Conservation (phyloP, 148 eudicot species). For the Fagopyrum homotropicum region DNA sequence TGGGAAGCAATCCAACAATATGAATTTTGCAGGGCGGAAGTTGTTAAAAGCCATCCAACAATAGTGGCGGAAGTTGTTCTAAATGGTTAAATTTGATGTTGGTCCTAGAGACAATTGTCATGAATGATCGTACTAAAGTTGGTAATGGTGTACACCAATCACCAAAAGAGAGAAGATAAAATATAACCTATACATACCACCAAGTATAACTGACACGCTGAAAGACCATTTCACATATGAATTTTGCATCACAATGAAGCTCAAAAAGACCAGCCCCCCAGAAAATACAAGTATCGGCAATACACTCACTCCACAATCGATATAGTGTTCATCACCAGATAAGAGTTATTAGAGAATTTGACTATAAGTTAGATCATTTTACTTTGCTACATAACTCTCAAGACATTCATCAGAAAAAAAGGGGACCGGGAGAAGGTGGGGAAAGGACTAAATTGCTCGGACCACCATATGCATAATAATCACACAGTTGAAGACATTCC, state of each 20-base stretch:
- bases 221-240: constrained; percentile 5
- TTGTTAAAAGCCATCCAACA: neutral
- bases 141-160: neutral
- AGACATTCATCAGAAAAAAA: neutral
- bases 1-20: too few relatives aligned
- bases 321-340: neutral
- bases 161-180: neutral
- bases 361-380: constrained; percentile 5
- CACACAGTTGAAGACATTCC: neutral
- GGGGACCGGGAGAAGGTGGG: neutral
- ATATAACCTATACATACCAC: neutral
- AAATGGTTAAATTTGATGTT: neutral
- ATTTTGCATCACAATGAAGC: neutral
- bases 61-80: neutral
- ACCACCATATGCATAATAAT: neutral
- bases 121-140: neutral
- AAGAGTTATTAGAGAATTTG: constrained; percentile 9
- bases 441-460: neutral
- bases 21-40: neutral
- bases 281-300: neutral
- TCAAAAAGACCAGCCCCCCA: neutral
- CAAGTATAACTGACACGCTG: neutral
- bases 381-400: neutral
- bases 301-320: neutral
- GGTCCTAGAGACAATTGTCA: neutral